phyloP scores from a whole-genome alignment of 2,329 filamentous ascomycete species.

The Nemania abortiva region DNA sequence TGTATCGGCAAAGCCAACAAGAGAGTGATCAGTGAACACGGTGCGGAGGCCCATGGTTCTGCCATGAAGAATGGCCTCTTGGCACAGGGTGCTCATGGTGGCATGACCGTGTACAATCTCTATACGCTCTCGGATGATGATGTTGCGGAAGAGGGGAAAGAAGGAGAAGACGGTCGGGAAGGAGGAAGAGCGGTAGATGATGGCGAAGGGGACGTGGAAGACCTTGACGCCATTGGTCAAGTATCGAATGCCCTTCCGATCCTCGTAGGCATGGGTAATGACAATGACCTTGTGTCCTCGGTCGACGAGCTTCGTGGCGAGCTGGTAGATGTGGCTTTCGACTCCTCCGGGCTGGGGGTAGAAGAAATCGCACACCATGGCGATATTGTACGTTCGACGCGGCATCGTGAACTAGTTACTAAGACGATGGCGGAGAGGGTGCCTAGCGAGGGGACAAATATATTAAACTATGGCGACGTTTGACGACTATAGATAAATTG shows the following conservation, averaged over 20 bases:
- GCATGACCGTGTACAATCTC: slow-evolving; percentile 99
- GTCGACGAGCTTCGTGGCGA: slow-evolving; percentile 95
- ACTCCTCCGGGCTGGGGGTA: slow-evolving; percentile 97
- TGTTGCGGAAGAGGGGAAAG: slow-evolving; percentile 97
- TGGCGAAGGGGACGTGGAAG: slow-evolving; percentile 95
- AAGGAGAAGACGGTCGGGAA: slow-evolving; percentile 99
- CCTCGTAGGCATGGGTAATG: slow-evolving; percentile 94
- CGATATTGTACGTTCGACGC: slow-evolving; percentile 74
- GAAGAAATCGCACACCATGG: slow-evolving; percentile 99
- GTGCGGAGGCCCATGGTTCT: slow-evolving; percentile 96
- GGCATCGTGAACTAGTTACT: slow-evolving; percentile 57
- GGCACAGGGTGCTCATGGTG: slow-evolving; percentile 90
- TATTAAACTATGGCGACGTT: too few species aligned
- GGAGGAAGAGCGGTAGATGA: slow-evolving; percentile 93
- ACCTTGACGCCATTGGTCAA: slow-evolving; percentile 98
- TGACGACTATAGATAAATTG: too few species aligned
- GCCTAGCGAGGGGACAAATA: background rate
- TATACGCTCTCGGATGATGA: slow-evolving; percentile 92
- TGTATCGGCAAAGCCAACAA: slow-evolving; percentile 97
- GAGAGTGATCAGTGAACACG: slow-evolving; percentile 96
- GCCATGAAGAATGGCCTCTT: slow-evolving; percentile 94
- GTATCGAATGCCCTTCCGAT: slow-evolving; percentile 91
- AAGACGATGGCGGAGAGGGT: background rate
- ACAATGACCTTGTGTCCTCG: slow-evolving; percentile 98
- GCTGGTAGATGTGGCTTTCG: slow-evolving; percentile 98